These are phyloP conservation scores for Cubamyces sp. DNA, from an alignment of 768 basidiomycete genomes.

Conservation along the genomic window DNA sequence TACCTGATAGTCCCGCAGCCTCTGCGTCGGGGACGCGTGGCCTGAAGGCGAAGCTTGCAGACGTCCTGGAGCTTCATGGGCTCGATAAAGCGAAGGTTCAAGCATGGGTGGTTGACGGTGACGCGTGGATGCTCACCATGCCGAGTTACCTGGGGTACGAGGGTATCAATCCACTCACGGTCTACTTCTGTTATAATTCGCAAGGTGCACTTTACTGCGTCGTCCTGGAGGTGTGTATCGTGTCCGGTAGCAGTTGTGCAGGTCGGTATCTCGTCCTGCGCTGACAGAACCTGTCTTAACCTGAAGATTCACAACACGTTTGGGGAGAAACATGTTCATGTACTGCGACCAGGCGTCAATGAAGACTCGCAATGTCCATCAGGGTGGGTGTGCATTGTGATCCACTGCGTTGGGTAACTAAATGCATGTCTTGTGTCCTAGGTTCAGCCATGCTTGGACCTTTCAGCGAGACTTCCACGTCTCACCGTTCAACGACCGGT, in stretches of 20 bases:
- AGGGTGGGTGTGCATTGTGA: slow-evolving; percentile 30
- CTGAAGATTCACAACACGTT: slow-evolving; percentile 73
- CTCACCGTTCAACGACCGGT: slow-evolving; percentile 75
- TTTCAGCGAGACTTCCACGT: slow-evolving; percentile 73
- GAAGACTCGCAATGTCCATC: slow-evolving; percentile 46
- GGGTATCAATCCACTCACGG: slow-evolving; percentile 72
- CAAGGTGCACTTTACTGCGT: slow-evolving; percentile 42
- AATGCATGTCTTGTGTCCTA: slow-evolving; percentile 24
- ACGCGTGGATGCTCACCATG: slow-evolving; percentile 78
- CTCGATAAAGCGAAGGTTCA: slow-evolving; percentile 7
- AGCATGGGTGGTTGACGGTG: slow-evolving; percentile 30
- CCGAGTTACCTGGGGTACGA: slow-evolving; percentile 67
- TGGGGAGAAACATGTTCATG: slow-evolving; percentile 66
- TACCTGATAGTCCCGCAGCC: slow-evolving; percentile 15
- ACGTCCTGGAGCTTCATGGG: slow-evolving; percentile 39
- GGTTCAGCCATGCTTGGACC: slow-evolving; percentile 67
- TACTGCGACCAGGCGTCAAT: slow-evolving; percentile 49
- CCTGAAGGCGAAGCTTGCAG: slow-evolving; percentile 48
- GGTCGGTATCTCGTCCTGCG: not conserved
- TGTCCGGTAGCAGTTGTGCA: not conserved
- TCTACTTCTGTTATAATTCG: slow-evolving; percentile 63
- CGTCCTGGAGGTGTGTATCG: slow-evolving; percentile 56
- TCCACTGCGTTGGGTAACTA: not conserved
- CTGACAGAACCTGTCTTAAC: not conserved
- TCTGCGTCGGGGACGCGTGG: not conserved